These are phyloP conservation scores for Babesia ovis DNA, from an alignment of 169 alveolate genomes.

Conservation along the genomic window DNA sequence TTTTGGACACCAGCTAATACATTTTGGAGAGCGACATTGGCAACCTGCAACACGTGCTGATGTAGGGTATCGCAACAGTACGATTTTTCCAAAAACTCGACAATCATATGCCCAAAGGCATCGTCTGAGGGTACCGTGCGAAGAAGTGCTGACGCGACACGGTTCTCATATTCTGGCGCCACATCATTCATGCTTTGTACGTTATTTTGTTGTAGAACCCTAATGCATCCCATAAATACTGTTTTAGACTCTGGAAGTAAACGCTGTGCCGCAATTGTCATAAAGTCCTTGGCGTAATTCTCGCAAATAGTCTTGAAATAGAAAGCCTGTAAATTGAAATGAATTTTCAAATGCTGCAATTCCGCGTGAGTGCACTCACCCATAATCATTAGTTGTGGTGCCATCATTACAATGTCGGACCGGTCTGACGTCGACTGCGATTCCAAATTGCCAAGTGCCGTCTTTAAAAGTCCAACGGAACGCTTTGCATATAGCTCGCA, in stretches of 20 bases:
- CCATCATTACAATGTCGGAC: constrained; percentile 48
- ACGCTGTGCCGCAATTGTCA: constrained; percentile 48
- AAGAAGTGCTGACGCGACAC: constrained; percentile 27
- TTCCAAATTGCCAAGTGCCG: constrained; percentile 8
- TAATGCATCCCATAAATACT: constrained; percentile 17
- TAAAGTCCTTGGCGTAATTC: constrained; percentile 55
- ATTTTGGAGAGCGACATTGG: constrained; percentile 51
- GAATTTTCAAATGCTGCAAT: constrained; percentile 28
- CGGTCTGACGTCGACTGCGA: constrained; percentile 8
- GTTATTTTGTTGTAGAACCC: constrained; percentile 16
- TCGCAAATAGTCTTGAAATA: constrained; percentile 59
- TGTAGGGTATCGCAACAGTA: constrained; percentile 46
- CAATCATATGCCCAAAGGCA: constrained; percentile 23
- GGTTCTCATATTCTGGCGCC: constrained; percentile 6
- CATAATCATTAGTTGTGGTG: constrained; percentile 51
- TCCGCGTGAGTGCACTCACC: constrained; percentile 57
- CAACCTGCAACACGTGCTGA: constrained; percentile 41
- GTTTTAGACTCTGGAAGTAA: constrained; percentile 47
- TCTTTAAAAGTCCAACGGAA: constrained; percentile 43
- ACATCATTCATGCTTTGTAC: constrained; percentile 9
- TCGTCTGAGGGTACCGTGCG: constrained; percentile 29
- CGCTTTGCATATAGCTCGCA: constrained; percentile 60
- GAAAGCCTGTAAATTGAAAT: constrained; percentile 50
- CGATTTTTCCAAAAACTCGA: constrained; percentile 46
- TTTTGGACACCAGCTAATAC: constrained; percentile 3